phyloP scores from a whole-genome alignment of 2,329 filamentous ascomycete species.

The Aspergillus sergii region DNA sequence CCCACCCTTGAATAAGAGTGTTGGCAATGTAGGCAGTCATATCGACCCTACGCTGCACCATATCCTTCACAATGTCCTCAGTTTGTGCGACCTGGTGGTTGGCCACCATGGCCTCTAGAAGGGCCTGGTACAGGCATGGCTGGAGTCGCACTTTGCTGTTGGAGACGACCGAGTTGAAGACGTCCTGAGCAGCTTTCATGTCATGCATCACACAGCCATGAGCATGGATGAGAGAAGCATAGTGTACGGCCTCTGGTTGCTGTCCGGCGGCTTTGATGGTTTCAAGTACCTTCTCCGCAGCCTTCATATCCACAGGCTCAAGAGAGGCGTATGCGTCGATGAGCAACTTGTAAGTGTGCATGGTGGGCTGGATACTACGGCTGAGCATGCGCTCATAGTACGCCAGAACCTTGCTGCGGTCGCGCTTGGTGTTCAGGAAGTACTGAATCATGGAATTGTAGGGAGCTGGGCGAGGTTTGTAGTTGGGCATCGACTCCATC shows the following conservation, averaged over 20 bases:
- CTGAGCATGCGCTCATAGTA: constrained; percentile 95
- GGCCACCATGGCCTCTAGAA: constrained; percentile 97
- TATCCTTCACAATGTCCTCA: constrained; percentile 71
- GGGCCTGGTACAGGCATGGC: constrained; percentile 88
- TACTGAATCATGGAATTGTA: constrained; percentile 99
- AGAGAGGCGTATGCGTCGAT: constrained; percentile 94
- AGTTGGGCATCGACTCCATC: constrained; percentile 98
- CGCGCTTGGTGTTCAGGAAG: constrained; percentile 95
- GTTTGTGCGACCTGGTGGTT: constrained; percentile 83
- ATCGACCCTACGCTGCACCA: constrained; percentile 73
- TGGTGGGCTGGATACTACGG: constrained; percentile 84
- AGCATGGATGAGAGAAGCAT: constrained; percentile 92
- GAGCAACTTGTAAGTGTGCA: constrained; percentile 96
- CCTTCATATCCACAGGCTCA: constrained; percentile 85
- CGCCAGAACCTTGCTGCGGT: constrained; percentile 86
- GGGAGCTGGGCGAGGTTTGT: constrained; percentile 93
- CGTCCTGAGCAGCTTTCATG: constrained; percentile 75
- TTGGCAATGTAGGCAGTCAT: constrained; percentile 98
- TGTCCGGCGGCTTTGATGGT: constrained; percentile 75
- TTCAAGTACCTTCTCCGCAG: constrained; percentile 80
- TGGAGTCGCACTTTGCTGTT: constrained; percentile 70
- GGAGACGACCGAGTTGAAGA: constrained; percentile 79
- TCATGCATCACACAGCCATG: constrained; percentile 94
- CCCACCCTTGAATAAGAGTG: constrained; percentile 96
- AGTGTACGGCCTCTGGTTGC: constrained; percentile 87